Evolutionary conservation across 1,139 yeast genomes (phyloP), one percentile per base, ranked within the genome.

Genomic region (Pichia sp.): DNA sequence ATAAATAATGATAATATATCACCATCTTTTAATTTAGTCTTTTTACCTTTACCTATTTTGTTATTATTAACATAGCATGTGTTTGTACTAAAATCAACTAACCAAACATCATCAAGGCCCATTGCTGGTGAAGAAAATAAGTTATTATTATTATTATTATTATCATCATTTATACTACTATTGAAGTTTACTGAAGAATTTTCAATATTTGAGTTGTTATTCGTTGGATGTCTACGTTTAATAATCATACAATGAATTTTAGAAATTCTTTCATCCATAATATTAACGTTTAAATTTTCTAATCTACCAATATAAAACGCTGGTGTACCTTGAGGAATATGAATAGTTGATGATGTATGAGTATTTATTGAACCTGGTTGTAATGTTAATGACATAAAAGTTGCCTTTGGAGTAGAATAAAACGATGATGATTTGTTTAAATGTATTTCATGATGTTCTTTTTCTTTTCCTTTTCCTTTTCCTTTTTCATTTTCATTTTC

Each of bases 41-140:
- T 86, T 32, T 72, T 70, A 2, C 83, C 83, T 49, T 78, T 77
- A 0, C 84, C 84, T 36, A 89, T 58, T 39, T 69, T 70, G 12
- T 64, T 62, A 4, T 74, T 74, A 58, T 89, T 87, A 9, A 89
- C 73, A 52, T 70, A 76, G 58, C 96, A 86, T 1, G 86, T 82
- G 60, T 89, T 89, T 1, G 95, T 78, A 43, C 95, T 84, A 50
- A 72, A 76, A 57, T 87, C 96, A 36, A 85, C 64, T 22, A 89
- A 66, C 95, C 96, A 87, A n/a, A 86, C 68, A 57, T 81, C 89
- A 47, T 81, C 87, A 4, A 76, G 64, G 48, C 76, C 74, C 57
- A 58, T 60, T 0, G 86, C 87, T 0, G 87, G 86, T 16, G 83
- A 76, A 55, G 80, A 85, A 55, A 68, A 76, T 9, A 79, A 71